Evolutionary conservation across 768 basidiomycete species (phyloP), one percentile per base, ranked within the genome.

Genomic region (Sistotremastrum niveocremeum): DNA sequence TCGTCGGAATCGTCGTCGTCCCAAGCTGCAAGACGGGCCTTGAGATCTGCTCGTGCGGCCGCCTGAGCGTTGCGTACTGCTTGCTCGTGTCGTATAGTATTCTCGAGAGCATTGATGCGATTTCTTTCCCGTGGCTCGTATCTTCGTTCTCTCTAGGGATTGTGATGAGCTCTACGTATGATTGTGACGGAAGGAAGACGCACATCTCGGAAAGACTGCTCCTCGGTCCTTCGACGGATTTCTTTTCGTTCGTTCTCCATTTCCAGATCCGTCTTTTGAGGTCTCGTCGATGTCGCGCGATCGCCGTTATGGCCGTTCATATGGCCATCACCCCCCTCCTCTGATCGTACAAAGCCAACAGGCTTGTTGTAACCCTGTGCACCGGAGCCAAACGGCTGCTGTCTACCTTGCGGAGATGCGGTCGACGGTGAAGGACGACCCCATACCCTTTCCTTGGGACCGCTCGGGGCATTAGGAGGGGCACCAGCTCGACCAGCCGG

Each of bases 1-100:
- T 99, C 95, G 52, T 93, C 83, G 46, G 90, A 93, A 55, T 87
- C 81, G 48, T 94, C 93, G 49, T 88, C 85, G 56, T 94, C 88
- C 79, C 89, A 90, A 5, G 93, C 71, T 53, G 93, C 88, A 46
- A 91, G 73, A 1, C 80, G 73, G 5, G 79, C 74, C 31, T 81
- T 76, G 72, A 87, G 84, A 57, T 94, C 87, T 9, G 79, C 59
- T 5, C 77, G 72, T 52, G 90, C 86, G 6, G 81, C 77, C 30
- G 85, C 83, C 59, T 91, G 84, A 7, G 79, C 78, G 48, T 89
- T 85, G 41, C 72, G 75, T 35, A 79, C 73, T 4, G 74, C 72
- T 5, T 76, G 73, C 47, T 89, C 82, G 10, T 85, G 76, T 6
- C 76, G 70, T 42, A 89, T 79, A 0, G 81, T 70, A 3, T 87